Base-by-base conservation (phyloP, 495 filamentous ascomycete genomes). In the Patellaria atrata region DNA sequence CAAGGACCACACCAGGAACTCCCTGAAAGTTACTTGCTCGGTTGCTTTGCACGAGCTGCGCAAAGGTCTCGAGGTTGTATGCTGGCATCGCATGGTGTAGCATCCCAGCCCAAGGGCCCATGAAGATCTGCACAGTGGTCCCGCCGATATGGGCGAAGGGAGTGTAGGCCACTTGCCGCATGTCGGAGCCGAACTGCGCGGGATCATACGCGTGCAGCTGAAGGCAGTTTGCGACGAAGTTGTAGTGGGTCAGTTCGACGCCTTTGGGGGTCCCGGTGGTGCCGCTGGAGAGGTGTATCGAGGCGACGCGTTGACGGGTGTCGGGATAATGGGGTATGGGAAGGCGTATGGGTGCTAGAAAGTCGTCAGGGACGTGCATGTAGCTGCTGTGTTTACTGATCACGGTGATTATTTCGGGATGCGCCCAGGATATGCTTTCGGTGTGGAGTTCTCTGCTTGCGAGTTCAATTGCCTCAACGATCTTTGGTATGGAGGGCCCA, bases 71-170 rank as follows among this genome's bases (percentile, higher is more conserved):
- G 7, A 45, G 37, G 14, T 20, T 12, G 38, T 37, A 45, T 25
- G 23, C n/a, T 3, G 43, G 38, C 43, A 41, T 45, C 6, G 33
- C 32, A 22, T 45, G 38, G 30, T 45, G 42, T 22, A 28, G 22
- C 13, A 41, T 36, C 2, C 42, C 42, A 22, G 27, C 35, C 13
- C 24, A 45, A 7, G 42, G 42, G 1, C 42, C 42, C 10, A 45
- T 30, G 30, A 45, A 60, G 6, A 60, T 44, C 0, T 52, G 56
- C 19, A 60, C 16, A 4, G 56, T 61, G 2, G 56, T 59, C 22
- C 48, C 57, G 19, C 40, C 56, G 39, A 60, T 60, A 22, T 60
- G 57, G 2, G 50, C 45, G 44, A 54, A 60, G 17, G 53, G 58
- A 3, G 56, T 58, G 46, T 53, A 59, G 20, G 51, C 54, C 3